Evolutionary conservation across 139 green algal genomes (phyloP), one percentile per base, ranked within the genome.

Genomic region (Closterium sp.): DNA sequence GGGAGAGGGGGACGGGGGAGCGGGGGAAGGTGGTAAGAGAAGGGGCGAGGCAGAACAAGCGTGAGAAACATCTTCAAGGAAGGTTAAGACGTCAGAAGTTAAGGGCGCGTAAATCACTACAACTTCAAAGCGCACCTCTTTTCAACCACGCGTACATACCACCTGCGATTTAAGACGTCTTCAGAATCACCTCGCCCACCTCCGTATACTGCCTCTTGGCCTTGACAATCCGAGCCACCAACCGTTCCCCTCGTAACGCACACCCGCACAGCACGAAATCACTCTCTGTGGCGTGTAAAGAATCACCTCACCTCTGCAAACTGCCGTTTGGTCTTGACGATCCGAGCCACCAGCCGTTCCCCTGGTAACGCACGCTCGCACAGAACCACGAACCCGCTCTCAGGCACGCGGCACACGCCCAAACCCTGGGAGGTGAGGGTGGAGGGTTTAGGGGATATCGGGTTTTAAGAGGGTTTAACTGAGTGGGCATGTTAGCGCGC

Each of bases 201-300:
- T 95, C 91, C 19, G 93, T 90, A 45, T 88, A 89, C n/a, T 85
- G 62, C 29, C 92, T 91, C 87, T 95, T 96, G 21, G 93, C 89
- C 2, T 87, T 86, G 5, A 84, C 92, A 0, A 98, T 73, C 4
- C 90, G 89, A 1, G 96, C 97, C 9, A 62, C 73, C 28, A 98
- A 70, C 2, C 31, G 24, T 92, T 98, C 97, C 4, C 97, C 97
- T 0, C 97, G 97, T 31, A 98, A 92, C 13, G 97, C 95, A 0
- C 96, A 34, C 9, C 96, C 92, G 86, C 94, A 95, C 85, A 98
- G 95, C 22, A 98, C 92, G n/a, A n/a, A n/a, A n/a, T n/a, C n/a
- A n/a, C n/a, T 50, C 13, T 50, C 13, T 50, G 38, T 17, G 38
- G 38, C 38, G 38, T 9, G 7, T 50, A 7, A 50, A 50, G 13